Base-by-base conservation (phyloP, 2,329 filamentous ascomycete genomes). In the Xenoacremonium recifei region DNA sequence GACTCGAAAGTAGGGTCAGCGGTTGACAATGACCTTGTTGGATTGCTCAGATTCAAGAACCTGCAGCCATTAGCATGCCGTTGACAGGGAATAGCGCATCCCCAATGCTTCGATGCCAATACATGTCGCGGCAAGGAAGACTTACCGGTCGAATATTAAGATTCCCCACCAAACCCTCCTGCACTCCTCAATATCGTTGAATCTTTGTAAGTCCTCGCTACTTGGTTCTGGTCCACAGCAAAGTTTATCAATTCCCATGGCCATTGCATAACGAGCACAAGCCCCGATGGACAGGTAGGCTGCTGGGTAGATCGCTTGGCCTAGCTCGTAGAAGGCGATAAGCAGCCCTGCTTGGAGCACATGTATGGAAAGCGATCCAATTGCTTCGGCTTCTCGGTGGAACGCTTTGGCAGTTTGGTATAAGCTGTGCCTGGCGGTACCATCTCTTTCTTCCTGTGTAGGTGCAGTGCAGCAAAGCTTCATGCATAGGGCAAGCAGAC, bases 141-240 rank as follows among this genome's bases (percentile, higher is more conserved):
- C 41, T 36, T n/a, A 44, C 41, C 35, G 38, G 20, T 42, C 42
- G 17, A 44, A 29, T 18, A 44, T 45, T 30, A 45, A 13, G 9
- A 48, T 31, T n/a, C 29, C 49, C 49, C 49, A 49, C 49, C 49
- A 51, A 3, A 43, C 41, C 25, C 49, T 47, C 25, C 40, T 35
- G 38, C 32, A 40, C 36, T 51, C 49, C 19, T 51, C 46, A 9
- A 44, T 21, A 17, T 49, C 49, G 15, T 37, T 36, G 46, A 46
- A 49, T 12, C 41, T 35, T 4, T 15, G 29, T 13, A 31, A 7
- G 2, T 6, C n/a, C 5, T 36, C 25, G 25, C 18, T 25, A 25
- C 21, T 34, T 20, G 39, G 30, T 31, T 15, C 38, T 27, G 19
- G n/a, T n/a, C 31, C 41, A 10, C 27, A 6, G 17, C 33, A 44